A percentile compares a stretch with the other conserved stretches of the same genome.
Conservation (phyloP, 2,329 filamentous ascomycete genomes). For the Exophiala xenobiotica region DNA sequence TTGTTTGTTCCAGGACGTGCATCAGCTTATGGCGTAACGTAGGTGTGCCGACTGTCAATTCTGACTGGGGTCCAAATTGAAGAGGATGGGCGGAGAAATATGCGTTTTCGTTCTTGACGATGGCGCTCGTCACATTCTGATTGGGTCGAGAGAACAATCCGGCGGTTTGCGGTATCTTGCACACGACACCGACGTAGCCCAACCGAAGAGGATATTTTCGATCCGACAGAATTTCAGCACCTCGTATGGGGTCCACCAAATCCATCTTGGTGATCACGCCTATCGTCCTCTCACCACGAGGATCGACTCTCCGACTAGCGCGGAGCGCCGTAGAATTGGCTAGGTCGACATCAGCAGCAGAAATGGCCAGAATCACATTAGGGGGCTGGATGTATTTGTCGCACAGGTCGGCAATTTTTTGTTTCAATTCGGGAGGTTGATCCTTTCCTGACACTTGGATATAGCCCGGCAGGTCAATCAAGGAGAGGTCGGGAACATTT, state of each 20-base stretch:
- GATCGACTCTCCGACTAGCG: slow-evolving; percentile 87
- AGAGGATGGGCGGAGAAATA: slow-evolving; percentile 82
- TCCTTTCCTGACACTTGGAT: slow-evolving; percentile 93
- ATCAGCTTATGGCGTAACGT: slow-evolving; percentile 93
- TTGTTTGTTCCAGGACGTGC: slow-evolving; percentile 93
- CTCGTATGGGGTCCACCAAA: slow-evolving; percentile 79
- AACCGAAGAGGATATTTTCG: slow-evolving; percentile 92
- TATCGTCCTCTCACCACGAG: slow-evolving; percentile 91
- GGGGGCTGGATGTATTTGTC: slow-evolving; percentile 97
- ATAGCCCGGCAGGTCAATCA: slow-evolving; percentile 95
- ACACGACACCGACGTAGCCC: slow-evolving; percentile 94
- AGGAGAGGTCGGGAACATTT: slow-evolving; percentile 88
- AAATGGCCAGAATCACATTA: slow-evolving; percentile 95
- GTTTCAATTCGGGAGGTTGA: slow-evolving; percentile 86
- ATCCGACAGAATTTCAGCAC: slow-evolving; percentile 75
- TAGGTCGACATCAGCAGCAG: slow-evolving; percentile 93
- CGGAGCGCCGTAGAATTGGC: slow-evolving; percentile 92
- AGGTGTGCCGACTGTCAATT: slow-evolving; percentile 76
- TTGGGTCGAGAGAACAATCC: slow-evolving; percentile 82
- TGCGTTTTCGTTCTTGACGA: slow-evolving; percentile 81
- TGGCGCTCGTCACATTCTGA: slow-evolving; percentile 74
- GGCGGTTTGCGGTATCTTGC: slow-evolving; percentile 67
- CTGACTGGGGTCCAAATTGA: slow-evolving; percentile 72
- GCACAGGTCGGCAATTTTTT: slow-evolving; percentile 92
- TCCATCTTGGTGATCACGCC: slow-evolving; percentile 99